A percentile compares a stretch with the other conserved stretches of the same genome.
These are phyloP conservation scores for Silene vulgaris DNA, from an alignment of 179 eudicot species.

Conservation along the genomic window DNA sequence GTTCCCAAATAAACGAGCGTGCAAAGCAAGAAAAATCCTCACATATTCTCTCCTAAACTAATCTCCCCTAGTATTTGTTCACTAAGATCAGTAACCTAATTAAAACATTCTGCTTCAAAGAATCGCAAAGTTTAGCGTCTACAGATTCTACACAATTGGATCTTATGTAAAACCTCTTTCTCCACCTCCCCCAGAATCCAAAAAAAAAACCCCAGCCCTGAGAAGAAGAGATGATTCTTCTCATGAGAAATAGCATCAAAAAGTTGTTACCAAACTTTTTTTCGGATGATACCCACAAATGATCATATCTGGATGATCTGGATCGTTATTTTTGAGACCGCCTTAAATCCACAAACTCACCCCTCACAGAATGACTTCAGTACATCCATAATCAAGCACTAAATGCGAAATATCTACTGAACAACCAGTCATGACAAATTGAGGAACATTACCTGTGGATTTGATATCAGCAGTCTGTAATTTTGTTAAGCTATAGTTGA, in stretches of 20 bases:
- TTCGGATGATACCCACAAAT: background rate
- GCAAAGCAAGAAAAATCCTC: background rate
- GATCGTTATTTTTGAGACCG: background rate
- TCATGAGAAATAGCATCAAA: background rate
- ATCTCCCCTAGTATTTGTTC: background rate
- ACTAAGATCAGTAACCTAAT: background rate
- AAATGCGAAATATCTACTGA: background rate
- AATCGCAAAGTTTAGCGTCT: background rate
- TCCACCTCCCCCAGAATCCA: background rate
- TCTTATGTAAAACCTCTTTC: background rate
- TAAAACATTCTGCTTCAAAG: background rate
- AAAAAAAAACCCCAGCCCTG: background rate
- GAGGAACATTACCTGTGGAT: slow-evolving; percentile 23
- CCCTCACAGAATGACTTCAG: background rate
- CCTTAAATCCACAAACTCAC: background rate
- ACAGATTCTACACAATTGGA: background rate
- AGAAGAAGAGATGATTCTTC: background rate
- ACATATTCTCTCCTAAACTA: background rate
- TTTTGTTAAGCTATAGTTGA: slow-evolving; percentile 31
- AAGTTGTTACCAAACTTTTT: background rate
- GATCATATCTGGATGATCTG: background rate
- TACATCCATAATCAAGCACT: background rate
- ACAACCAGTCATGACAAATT: background rate
- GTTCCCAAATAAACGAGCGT: background rate
- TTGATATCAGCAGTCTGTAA: slow-evolving; percentile 16